phyloP scores from a whole-genome alignment of 2,329 filamentous ascomycete genomes.

The Coleophoma eucalyptorum region DNA sequence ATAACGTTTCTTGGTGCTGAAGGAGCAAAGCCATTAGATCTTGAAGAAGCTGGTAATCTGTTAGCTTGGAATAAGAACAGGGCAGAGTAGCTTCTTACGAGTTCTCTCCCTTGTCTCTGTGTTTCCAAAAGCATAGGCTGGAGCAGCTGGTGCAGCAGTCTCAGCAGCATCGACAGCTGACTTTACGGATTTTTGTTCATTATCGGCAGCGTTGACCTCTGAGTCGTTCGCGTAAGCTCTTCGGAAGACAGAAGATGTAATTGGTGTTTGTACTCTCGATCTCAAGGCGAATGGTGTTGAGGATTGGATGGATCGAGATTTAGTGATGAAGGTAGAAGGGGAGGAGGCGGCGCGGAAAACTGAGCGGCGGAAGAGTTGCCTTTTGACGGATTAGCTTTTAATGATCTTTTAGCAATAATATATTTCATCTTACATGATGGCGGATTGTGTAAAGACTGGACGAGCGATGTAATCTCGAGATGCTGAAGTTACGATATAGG shows the following conservation, averaged over 20 bases:
- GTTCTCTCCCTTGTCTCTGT: neutral
- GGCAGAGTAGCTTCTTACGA: neutral
- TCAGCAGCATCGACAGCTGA: slow-evolving; percentile 18
- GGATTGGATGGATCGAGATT: slow-evolving; percentile 34
- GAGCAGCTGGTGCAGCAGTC: neutral
- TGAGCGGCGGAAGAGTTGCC: slow-evolving; percentile 45
- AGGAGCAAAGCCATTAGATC: neutral
- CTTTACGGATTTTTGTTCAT: slow-evolving; percentile 17
- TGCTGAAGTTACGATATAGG: no score
- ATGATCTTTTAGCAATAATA: no score
- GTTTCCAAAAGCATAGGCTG: neutral
- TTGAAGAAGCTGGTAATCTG: neutral
- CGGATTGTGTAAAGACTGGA: slow-evolving; percentile 8
- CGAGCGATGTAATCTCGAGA: slow-evolving; percentile 5
- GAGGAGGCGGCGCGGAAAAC: slow-evolving; percentile 51
- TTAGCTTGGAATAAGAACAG: neutral
- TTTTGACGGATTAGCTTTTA: slow-evolving; percentile 2
- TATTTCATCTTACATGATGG: slow-evolving; percentile 21
- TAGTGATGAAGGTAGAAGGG: slow-evolving; percentile 37
- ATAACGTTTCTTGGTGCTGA: neutral
- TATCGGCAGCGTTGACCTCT: slow-evolving; percentile 37
- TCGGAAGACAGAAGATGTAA: slow-evolving; percentile 33
- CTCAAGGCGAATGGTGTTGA: slow-evolving; percentile 29
- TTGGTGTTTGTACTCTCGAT: slow-evolving; percentile 29
- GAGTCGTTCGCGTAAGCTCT: slow-evolving; percentile 27